phyloP scores from a whole-genome alignment of 129 eudicot genomes.

The Glebionis coronaria region DNA sequence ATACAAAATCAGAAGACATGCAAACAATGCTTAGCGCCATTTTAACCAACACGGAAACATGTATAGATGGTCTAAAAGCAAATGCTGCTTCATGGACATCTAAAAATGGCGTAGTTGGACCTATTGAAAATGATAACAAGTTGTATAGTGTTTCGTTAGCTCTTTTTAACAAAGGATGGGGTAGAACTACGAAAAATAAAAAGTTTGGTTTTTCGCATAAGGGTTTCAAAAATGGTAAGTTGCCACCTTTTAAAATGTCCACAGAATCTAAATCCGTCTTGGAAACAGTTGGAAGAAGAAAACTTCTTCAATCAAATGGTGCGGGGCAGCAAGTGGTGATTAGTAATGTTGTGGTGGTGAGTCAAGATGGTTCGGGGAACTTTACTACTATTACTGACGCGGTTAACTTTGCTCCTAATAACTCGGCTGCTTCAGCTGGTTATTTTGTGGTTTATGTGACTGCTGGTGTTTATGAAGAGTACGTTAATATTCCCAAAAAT shows the following conservation, averaged over 20 bases:
- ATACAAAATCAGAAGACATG: constrained; percentile 26
- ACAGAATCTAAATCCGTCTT: not conserved
- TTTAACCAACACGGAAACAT: constrained; percentile 49
- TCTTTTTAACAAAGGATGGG: constrained; percentile 48
- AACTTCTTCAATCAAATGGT: constrained; percentile 19
- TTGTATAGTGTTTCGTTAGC: constrained; percentile 49
- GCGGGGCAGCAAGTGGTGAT: constrained; percentile 26
- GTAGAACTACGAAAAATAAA: not conserved
- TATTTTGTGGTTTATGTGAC: constrained; percentile 43
- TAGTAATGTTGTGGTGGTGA: constrained; percentile 37
- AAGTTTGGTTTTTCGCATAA: not conserved
- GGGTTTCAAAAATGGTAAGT: not conserved
- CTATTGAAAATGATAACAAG: constrained; percentile 33
- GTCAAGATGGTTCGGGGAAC: constrained; percentile 49
- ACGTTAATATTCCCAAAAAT: constrained; percentile 39
- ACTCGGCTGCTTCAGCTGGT: constrained; percentile 36
- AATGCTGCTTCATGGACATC: constrained; percentile 25
- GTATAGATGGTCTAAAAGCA: constrained; percentile 45
- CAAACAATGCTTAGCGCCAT: constrained; percentile 50
- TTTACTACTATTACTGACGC: constrained; percentile 58
- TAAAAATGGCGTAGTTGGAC: constrained; percentile 27
- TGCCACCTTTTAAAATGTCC: constrained; percentile 29
- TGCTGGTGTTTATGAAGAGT: constrained; percentile 64
- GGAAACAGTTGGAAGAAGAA: constrained; percentile 22
- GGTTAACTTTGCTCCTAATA: constrained; percentile 50